Conservation (phyloP, 345 rosid genomes). For the Combretum micranthum region DNA sequence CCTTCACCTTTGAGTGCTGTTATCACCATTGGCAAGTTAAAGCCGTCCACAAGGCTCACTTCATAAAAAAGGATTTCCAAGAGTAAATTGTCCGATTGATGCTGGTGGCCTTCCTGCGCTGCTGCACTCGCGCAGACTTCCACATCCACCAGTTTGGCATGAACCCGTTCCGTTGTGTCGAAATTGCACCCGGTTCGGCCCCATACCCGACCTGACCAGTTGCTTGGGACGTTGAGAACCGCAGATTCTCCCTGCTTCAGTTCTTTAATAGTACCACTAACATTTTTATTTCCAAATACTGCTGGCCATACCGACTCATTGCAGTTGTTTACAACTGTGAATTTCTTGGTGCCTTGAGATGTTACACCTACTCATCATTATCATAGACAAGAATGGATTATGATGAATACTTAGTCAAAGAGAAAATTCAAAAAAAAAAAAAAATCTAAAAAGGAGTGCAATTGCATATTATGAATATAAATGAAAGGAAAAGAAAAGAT, state of each 20-base stretch:
- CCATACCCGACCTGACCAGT: slow-evolving; percentile 66
- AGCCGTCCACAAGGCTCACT: slow-evolving; percentile 65
- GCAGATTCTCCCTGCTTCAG: slow-evolving; percentile 36
- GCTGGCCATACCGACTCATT: slow-evolving; percentile 67
- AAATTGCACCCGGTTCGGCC: slow-evolving; percentile 52
- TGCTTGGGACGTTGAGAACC: slow-evolving; percentile 19
- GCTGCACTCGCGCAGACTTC: slow-evolving; percentile 36
- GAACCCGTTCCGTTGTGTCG: slow-evolving; percentile 25
- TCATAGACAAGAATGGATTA: slow-evolving; percentile 6
- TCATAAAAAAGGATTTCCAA: slow-evolving; percentile 31
- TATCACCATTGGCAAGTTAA: slow-evolving; percentile 40
- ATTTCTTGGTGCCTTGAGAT: slow-evolving; percentile 23
- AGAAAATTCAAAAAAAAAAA: neutral
- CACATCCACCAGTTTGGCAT: slow-evolving; percentile 55
- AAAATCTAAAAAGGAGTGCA: neutral
- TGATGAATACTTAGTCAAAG: neutral
- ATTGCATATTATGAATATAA: no score
- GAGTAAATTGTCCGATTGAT: slow-evolving; percentile 50
- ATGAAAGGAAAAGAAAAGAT: no score
- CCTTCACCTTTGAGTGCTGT: slow-evolving; percentile 34
- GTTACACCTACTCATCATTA: slow-evolving; percentile 6
- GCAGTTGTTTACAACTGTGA: slow-evolving; percentile 49
- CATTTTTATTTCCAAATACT: slow-evolving; percentile 18
- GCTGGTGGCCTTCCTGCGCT: slow-evolving; percentile 39
- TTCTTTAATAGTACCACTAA: slow-evolving; percentile 23